These are phyloP conservation scores for Tetrahymena malaccensis DNA, from an alignment of 73 alveolate genomes.

Conservation along the genomic window DNA sequence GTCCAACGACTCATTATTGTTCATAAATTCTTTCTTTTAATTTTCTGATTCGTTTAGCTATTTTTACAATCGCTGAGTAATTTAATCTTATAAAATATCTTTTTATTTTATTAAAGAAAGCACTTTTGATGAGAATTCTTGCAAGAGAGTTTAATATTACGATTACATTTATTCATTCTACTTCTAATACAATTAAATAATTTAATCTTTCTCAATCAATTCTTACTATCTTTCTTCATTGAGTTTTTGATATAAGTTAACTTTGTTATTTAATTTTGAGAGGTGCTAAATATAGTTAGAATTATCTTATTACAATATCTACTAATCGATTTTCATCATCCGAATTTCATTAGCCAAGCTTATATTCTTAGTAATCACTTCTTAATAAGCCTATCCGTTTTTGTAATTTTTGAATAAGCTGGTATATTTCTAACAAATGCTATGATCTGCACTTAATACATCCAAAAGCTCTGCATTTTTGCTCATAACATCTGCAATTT, in stretches of 20 bases:
- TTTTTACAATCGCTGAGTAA: background rate
- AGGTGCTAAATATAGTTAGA: background rate
- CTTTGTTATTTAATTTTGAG: background rate
- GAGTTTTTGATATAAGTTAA: background rate
- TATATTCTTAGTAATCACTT: background rate
- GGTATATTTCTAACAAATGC: background rate
- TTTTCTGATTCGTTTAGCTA: background rate
- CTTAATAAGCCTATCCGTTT: background rate
- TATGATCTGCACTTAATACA: background rate
- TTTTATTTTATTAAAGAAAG: background rate
- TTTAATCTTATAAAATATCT: background rate
- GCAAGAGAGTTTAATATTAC: background rate
- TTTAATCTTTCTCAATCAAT: background rate
- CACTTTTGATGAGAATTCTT: background rate
- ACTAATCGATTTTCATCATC: background rate
- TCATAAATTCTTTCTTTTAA: background rate
- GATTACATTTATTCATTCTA: background rate
- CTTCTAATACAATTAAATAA: background rate
- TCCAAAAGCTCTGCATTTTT: background rate
- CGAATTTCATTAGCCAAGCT: background rate
- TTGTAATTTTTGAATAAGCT: background rate
- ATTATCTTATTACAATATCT: background rate
- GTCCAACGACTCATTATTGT: background rate
- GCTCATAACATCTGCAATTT: background rate
- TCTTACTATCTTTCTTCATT: background rate